These are phyloP conservation scores for Dentiscutata heterogama DNA, from an alignment of 371 early-diverging fungal species.

Conservation along the genomic window DNA sequence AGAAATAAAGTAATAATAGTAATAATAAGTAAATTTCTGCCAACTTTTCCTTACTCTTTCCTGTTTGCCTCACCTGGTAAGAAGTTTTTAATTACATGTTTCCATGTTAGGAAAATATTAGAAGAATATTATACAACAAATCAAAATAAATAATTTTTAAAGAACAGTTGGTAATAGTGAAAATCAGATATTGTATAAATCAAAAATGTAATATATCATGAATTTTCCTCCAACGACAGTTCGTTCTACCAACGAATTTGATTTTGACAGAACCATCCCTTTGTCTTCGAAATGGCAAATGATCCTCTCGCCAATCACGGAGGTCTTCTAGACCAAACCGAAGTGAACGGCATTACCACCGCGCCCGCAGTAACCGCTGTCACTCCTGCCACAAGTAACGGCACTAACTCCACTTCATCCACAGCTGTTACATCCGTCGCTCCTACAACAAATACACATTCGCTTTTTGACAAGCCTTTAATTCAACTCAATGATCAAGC, in stretches of 20 bases:
- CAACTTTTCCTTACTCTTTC: conserved; percentile 3
- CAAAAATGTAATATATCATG: neutral
- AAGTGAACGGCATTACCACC: neutral
- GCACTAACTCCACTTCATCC: neutral
- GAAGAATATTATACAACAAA: too few species aligned
- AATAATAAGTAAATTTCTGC: neutral
- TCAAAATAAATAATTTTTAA: too few species aligned
- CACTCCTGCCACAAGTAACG: conserved; percentile 15
- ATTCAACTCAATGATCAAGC: conserved; percentile 16
- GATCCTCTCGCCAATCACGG: conserved; percentile 11
- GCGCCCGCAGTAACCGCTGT: neutral
- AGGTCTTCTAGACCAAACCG: conserved; percentile 6
- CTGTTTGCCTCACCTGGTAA: neutral
- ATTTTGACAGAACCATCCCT: neutral
- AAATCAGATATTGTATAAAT: neutral
- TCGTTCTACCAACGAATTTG: conserved; percentile 5
- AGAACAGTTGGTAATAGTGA: neutral
- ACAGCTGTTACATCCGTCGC: neutral
- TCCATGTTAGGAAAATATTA: too few species aligned
- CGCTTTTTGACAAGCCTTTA: conserved; percentile 30
- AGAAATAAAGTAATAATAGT: neutral
- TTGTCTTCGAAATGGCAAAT: conserved; percentile 11
- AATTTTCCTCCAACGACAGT: neutral
- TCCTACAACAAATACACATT: conserved; percentile 7
- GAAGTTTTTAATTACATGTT: neutral